phyloP scores from a whole-genome alignment of 2,329 filamentous ascomycete genomes.

The Pestalotiopsis sp. region DNA sequence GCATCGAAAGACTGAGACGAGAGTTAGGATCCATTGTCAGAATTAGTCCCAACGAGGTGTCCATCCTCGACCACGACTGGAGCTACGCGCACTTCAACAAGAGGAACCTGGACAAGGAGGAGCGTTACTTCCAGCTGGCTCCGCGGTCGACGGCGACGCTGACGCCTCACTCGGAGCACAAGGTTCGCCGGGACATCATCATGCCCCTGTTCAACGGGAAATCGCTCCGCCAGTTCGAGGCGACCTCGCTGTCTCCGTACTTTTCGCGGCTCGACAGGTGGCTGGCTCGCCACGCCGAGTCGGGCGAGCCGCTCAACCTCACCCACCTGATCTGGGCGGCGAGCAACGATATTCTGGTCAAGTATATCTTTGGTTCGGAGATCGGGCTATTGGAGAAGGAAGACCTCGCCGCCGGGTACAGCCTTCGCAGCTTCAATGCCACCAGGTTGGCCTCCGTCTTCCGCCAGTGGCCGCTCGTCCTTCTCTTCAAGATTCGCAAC shows the following conservation, averaged over 20 bases:
- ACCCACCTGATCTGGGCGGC: conserved; percentile 6
- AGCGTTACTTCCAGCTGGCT: conserved; percentile 10
- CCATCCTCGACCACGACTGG: conserved; percentile 10
- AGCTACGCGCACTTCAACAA: conserved; percentile 9
- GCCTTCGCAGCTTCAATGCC: background rate
- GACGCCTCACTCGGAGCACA: conserved; percentile 9
- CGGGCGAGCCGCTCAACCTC: conserved; percentile 7
- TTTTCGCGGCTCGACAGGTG: background rate
- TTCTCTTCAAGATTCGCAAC: conserved; percentile 4
- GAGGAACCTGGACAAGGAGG: conserved; percentile 8
- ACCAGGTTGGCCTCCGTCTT: conserved; percentile 2
- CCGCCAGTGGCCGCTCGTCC: background rate
- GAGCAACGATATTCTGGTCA: conserved; percentile 4
- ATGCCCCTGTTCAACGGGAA: conserved; percentile 10
- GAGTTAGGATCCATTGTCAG: background rate
- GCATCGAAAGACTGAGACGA: background rate
- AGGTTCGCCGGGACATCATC: background rate
- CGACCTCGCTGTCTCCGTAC: background rate
- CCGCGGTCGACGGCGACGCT: conserved; percentile 6
- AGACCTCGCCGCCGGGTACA: background rate
- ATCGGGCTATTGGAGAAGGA: conserved; percentile 1
- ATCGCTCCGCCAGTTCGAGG: background rate
- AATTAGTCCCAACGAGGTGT: conserved; percentile 7
- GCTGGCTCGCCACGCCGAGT: background rate
- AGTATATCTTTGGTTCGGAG: conserved; percentile 10